These are phyloP conservation scores for Silene coronaria DNA, from an alignment of 179 eudicot species.

Conservation along the genomic window DNA sequence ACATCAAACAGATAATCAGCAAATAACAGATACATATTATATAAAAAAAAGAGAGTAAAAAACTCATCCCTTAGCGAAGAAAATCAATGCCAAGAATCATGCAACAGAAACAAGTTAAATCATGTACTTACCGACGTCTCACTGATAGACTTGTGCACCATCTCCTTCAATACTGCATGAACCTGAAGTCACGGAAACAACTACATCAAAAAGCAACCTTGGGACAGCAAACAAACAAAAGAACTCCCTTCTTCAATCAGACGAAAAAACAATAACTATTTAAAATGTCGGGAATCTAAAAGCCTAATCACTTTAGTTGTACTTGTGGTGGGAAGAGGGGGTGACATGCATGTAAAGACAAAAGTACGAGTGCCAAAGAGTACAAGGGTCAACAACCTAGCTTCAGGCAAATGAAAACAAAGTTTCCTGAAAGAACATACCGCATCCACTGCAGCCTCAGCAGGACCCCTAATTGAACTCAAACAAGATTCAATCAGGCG, in stretches of 20 bases:
- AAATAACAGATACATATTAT: background rate
- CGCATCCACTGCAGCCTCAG: constrained; percentile 92
- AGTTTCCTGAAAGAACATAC: constrained; percentile 36
- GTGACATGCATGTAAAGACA: background rate
- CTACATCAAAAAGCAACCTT: constrained; percentile 14
- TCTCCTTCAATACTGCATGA: constrained; percentile 76
- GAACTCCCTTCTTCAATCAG: background rate
- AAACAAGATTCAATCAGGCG: constrained; percentile 86
- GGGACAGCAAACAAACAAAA: background rate
- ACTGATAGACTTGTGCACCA: constrained; percentile 72
- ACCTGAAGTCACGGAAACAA: constrained; percentile 42
- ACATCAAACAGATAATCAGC: background rate
- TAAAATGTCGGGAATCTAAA: background rate
- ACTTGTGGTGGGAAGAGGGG: background rate
- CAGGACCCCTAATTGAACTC: constrained; percentile 80
- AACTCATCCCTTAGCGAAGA: background rate
- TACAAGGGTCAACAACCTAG: background rate
- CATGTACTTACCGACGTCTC: constrained; percentile 57
- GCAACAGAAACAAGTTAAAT: background rate
- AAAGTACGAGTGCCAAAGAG: background rate
- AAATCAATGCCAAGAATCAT: background rate
- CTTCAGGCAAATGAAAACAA: background rate
- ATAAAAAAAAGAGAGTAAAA: background rate
- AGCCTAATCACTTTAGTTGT: background rate
- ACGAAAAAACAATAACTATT: background rate